These are phyloP conservation scores for Myxozyma vanderwaltii DNA, from an alignment of 805 yeast genomes.

Conservation along the genomic window DNA sequence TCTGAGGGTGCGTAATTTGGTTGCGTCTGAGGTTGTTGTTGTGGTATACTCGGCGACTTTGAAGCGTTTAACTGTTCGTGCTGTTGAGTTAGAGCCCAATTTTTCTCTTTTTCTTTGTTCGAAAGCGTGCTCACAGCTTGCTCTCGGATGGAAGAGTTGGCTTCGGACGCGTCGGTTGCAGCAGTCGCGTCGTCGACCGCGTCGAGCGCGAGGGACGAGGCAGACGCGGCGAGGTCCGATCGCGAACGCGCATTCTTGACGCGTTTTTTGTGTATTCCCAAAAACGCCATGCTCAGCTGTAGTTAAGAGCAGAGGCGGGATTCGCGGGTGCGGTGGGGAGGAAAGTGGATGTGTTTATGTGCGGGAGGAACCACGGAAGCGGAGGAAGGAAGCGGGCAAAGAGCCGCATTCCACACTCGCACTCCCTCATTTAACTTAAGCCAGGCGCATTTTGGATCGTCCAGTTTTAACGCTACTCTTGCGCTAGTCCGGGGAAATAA, in stretches of 20 bases:
- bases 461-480: no score
- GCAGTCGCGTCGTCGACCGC: constrained; percentile 1
- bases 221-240: constrained; percentile 3
- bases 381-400: not conserved
- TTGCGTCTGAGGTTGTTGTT: not conserved
- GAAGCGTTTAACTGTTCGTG: not conserved
- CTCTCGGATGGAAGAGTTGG: not conserved
- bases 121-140: not conserved
- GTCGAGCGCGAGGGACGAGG: constrained; percentile 9
- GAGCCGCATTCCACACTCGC: constrained; percentile 10
- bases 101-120: not conserved
- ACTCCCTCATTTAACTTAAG: not conserved
- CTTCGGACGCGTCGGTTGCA: constrained; percentile 4
- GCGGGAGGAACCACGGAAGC: not conserved
- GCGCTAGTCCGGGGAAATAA: no score
- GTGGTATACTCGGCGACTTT: not conserved
- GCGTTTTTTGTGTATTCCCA: constrained; percentile 8
- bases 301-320: no score
- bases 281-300: constrained; percentile 3
- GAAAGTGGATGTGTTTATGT: not conserved
- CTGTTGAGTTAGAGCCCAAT: not conserved
- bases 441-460: not conserved
- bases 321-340: no score
- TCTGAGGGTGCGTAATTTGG: not conserved
- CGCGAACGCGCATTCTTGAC: constrained; percentile 4